Base-by-base conservation (phyloP, 2,329 filamentous ascomycete genomes). In the Microascus cirrosus region DNA sequence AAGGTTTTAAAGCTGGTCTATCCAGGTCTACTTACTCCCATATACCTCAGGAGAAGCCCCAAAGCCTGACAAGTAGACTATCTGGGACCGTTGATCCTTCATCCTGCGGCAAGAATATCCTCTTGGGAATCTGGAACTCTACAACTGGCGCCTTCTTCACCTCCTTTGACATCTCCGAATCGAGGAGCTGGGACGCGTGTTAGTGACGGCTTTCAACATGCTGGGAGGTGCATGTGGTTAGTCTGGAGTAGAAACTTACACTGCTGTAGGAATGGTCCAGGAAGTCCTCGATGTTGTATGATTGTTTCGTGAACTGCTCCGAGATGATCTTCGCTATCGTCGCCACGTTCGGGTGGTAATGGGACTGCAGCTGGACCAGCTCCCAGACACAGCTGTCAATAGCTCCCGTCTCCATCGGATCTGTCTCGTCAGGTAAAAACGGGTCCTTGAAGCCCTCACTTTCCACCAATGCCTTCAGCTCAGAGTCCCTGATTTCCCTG, bases 301-400 rank as follows among this genome's bases (percentile, higher is more conserved):
- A 81, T 63, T 91, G 86, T 74, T 99, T 99, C 2, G 94, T 99
- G 70, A 97, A 99, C 70, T 97, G 94, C 73, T 97, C 91, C 2
- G 89, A 89, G 59, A 99, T 84, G 62, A 99, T 96, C 71, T 91
- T 94, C 52, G 91, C 87, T 63, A 99, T 84, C 2, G 92, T 94
- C 0, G 93, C 92, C 25, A 99, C 90, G 65, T 97, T 99, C 15
- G 95, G 94, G 68, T 99, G 94, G 71, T 95, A 97, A 71, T 99
- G 95, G 1, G 85, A 86, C 70, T 95, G 90, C 59, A 97, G 76
- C 59, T 90, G 91, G 60, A 95, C 88, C 56, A 99, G 80, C 70
- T 99, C 94, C 95, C 94, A 99, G 8, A 99, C 74, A 69, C 87
- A 91, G 71, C 90, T 96, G 59, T 97, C 91, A 60, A 99, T 89